Evolutionary conservation across 1,139 yeast genomes (phyloP).

Genomic region (Suhomyces chickasaworum): DNA sequence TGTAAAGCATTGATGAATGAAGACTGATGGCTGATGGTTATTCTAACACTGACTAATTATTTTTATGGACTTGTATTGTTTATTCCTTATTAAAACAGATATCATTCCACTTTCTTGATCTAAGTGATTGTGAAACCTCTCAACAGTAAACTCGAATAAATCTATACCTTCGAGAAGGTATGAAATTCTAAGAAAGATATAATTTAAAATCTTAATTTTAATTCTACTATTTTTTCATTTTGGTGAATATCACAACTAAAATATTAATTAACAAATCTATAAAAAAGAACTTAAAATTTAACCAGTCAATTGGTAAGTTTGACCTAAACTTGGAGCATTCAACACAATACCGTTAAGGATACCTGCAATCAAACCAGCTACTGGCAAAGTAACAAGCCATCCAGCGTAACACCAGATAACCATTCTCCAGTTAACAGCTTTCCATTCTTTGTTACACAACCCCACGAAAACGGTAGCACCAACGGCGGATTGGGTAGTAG

Average conservation of each 20-base stretch:
- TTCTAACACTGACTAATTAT: too few species aligned
- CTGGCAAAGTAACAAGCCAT: slow-evolving; percentile 73
- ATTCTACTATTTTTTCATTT: not conserved
- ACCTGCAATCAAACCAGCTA: slow-evolving; percentile 76
- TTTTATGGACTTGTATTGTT: too few species aligned
- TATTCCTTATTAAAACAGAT: too few species aligned
- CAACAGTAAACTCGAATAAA: too few species aligned
- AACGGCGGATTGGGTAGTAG: slow-evolving; percentile 80
- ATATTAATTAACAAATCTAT: not conserved
- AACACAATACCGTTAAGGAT: slow-evolving; percentile 63
- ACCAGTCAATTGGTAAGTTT: slow-evolving; percentile 24
- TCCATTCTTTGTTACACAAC: slow-evolving; percentile 63
- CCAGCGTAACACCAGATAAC: slow-evolving; percentile 71
- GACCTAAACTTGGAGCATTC: slow-evolving; percentile 63
- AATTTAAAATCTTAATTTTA: too few species aligned
- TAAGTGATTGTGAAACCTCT: too few species aligned
- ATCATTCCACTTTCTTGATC: too few species aligned
- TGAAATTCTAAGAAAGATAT: too few species aligned
- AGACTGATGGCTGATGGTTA: too few species aligned
- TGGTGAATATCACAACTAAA: not conserved
- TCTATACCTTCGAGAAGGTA: too few species aligned
- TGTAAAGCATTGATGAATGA: too few species aligned
- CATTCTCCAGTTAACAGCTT: slow-evolving; percentile 78
- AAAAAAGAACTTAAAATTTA: not conserved
- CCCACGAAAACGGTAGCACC: slow-evolving; percentile 82